Base-by-base conservation (phyloP, 164 flowering plant species). In the Annona squamosa region DNA sequence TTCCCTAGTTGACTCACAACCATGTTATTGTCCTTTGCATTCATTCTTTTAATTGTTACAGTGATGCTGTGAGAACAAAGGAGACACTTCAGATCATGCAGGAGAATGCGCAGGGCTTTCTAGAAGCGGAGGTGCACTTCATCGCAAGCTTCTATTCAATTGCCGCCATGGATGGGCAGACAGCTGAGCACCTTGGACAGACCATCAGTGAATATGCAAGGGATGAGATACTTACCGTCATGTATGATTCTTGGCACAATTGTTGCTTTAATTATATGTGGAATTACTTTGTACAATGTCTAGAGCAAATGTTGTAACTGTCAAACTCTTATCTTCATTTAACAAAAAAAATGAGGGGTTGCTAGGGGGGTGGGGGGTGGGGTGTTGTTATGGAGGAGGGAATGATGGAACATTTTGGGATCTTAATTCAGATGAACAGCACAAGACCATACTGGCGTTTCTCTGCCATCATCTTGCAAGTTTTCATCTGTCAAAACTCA, bases 131-230 rank as follows among this genome's bases (percentile, higher is more conserved):
- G 80, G 87, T 91, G 52, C 91, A 82, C 71, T 89, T 88, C 65
- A 75, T 94, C 71, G 84, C 98, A 44, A 92, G 98, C 83, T 94
- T 94, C 76, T 94, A 94, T 79, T 94, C 98, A 41, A 77, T 94
- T 71, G 94, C 98, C 19, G 97, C 97, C 63, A 88, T 92, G 98
- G 98, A 94, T 81, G 98, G 98, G 46, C 98, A 92, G 81, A 94
- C 98, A 13, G 95, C 98, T 17, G 93, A 90, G 72, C 97, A 94
- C 79, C 92, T 94, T 73, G 92, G 87, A 76, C 79, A 73, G 46
- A 79, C 86, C 71, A 86, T 94, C 70, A 87, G 93, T 79, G 79
- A 83, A 81, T 87, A 86, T 82, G 79, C 98, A 16, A 84, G 81
- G 74, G 88, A 89, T 77, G 92, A 90, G 52, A 85, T 88, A 59